Evolutionary conservation across 2,329 filamentous ascomycete species (phyloP), one percentile per base, ranked within the genome.

Genomic region (Berkeleyomyces basicola): DNA sequence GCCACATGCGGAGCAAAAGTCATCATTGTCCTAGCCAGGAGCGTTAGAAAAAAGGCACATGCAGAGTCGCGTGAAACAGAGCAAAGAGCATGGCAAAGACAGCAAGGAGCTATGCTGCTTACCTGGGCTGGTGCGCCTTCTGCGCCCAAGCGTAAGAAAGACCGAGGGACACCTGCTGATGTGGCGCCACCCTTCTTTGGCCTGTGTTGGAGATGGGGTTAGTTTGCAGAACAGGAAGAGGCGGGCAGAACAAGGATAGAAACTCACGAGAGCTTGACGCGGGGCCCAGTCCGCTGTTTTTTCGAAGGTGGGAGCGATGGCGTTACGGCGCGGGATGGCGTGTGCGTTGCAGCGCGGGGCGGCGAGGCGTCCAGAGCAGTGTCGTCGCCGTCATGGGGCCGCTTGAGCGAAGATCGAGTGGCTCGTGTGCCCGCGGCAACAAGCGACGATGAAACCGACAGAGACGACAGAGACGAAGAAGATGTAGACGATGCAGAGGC

Each of bases 1-100:
- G 69, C 86, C 83, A 75, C 93, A 99, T 55, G 90, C 84, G 66
- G 86, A 86, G 76, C 92, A 99, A 70, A 87, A 86, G 72, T 97
- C 92, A 72, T 93, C 89, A 72, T 95, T 95, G 66, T 96, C 86
- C 78, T 81, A 71, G 65, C 31, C 31, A 37, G 23, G 59, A 42
- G 46, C 10, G 47, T 36, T 33, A 58, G 46, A 44, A 46, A 23
- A 16, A 23, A 14, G 23, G 23, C 23, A 23, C 23, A 23, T 23
- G 2, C 23, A 23, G 23, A 23, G 23, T 23, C 23, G 23, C 23
- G 23, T 23, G 23, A 23, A 23, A 23, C 23, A 63, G 6, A 64
- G 40, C 5, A 7, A 58, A n/a, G 46, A 33, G 31, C 37, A 23
- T 31, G 39, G 16, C n/a, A 57, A 44, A 46, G 10, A 46, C 59